Conservation (phyloP, 371 early-diverging fungal genomes). For the Sporodiniella umbellata region DNA sequence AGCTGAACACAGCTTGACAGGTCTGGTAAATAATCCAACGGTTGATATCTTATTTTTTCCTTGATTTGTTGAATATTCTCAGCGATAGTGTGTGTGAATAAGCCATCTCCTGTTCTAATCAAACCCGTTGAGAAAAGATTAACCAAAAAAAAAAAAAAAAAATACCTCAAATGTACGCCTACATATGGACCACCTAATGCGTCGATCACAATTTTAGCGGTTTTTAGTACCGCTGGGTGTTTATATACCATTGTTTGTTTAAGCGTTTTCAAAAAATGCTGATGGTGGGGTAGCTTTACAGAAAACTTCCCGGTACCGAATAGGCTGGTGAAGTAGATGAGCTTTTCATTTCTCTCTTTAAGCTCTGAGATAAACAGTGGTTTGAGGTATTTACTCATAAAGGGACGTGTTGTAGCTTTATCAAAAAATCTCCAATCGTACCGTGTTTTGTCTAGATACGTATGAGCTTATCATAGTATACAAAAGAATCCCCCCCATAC, state of each 20-base stretch:
- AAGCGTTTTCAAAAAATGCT: conserved; percentile 31
- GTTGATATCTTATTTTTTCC: neutral
- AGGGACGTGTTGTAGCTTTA: conserved; percentile 31
- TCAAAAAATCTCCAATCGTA: conserved; percentile 52
- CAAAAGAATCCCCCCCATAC: neutral
- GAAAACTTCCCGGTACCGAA: conserved; percentile 51
- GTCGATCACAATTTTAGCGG: conserved; percentile 43
- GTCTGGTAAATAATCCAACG: neutral
- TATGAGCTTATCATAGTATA: neutral
- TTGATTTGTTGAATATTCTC: conserved; percentile 36
- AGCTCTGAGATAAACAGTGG: conserved; percentile 36
- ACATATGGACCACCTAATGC: conserved; percentile 53
- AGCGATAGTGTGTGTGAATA: conserved; percentile 44
- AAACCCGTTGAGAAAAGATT: neutral
- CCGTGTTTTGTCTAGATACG: conserved; percentile 26
- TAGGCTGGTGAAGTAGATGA: conserved; percentile 47
- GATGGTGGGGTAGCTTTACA: conserved; percentile 36
- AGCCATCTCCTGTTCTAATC: conserved; percentile 51
- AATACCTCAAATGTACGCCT: conserved; percentile 49
- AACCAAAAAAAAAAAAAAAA: neutral
- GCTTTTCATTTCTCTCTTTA: conserved; percentile 21
- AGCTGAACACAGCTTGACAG: conserved; percentile 16
- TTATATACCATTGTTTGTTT: conserved; percentile 39
- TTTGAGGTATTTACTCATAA: conserved; percentile 41
- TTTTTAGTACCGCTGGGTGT: conserved; percentile 42